Conservation (phyloP, 441 rosid species). For the Erysimum pusillum region DNA sequence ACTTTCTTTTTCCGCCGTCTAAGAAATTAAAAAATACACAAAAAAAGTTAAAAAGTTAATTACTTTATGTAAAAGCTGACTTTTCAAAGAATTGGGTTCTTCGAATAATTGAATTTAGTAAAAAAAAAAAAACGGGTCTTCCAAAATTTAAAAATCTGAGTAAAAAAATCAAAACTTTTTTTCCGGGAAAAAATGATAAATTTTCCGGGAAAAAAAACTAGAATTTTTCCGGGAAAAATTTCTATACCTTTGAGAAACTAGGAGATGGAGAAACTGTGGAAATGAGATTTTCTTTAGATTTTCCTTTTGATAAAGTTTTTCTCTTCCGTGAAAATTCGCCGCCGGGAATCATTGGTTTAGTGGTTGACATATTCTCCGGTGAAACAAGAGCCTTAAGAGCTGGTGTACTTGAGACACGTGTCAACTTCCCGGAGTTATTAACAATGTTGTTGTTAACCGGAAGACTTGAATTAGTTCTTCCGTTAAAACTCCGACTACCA, state of each 20-base stretch:
- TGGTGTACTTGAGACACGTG: conserved; percentile 74
- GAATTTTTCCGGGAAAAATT: not conserved
- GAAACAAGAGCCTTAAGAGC: conserved; percentile 51
- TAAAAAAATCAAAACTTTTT: not conserved
- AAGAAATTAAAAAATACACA: not conserved
- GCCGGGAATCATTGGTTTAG: conserved; percentile 24
- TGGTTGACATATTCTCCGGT: conserved; percentile 1
- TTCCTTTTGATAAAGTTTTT: conserved; percentile 49
- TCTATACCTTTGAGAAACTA: conserved; percentile 49
- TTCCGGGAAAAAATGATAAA: not conserved
- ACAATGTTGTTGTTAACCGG: conserved; percentile 46
- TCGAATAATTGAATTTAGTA: not conserved
- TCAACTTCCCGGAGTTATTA: conserved; percentile 46
- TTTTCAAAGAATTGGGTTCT: conserved; percentile 17
- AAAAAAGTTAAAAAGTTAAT: not conserved
- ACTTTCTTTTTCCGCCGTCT: conserved; percentile 63
- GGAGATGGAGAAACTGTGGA: conserved; percentile 45
- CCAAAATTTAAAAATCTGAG: not conserved
- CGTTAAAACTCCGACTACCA: no score
- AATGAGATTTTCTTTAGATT: conserved; percentile 57
- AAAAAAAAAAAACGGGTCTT: not conserved
- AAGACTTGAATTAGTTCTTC: conserved; percentile 48
- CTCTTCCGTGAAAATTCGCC: conserved; percentile 57
- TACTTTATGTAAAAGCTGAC: conserved; percentile 26
- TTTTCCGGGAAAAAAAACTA: not conserved